Base-by-base conservation (phyloP, 2,329 filamentous ascomycete species). In the Knufia petricola region DNA sequence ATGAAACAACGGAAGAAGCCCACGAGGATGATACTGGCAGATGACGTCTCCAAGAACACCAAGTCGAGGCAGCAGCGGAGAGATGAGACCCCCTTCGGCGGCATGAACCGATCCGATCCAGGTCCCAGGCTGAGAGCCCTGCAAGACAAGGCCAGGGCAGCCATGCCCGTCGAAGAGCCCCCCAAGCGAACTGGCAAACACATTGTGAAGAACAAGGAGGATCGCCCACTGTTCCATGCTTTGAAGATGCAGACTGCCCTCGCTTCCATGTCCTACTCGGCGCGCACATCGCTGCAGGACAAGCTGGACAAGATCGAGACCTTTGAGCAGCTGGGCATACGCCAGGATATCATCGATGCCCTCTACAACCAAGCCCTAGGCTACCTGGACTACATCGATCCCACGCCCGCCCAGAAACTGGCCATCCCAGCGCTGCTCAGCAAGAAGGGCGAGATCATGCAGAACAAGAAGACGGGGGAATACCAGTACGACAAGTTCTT, bases 221-320 rank as follows among this genome's bases (percentile, higher is more conserved):
- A 72, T 53, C 65, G 69, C 50, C 70, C 71, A 42, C 67, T 76
- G 6, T 84, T 78, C 66, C 89, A 94, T 63, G 89, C 90, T 3
- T 73, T 96, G 65, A 95, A 94, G 69, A 96, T 96, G 90, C 90
- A 95, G 64, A 80, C 81, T 45, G 75, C 85, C 1, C 71, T 96
- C 54, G 72, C 85, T 1, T 78, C 82, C 2, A 74, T 96, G 3
- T 79, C 87, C 0, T 95, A 95, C 62, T 78, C 78, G 31, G 77
- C 79, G 57, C 75, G 80, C 49, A 69, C 67, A n/a, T 68, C 70
- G 42, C 68, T 80, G 56, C 82, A 87, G 80, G 69, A 71, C 42
- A 71, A 70, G 55, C 71, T 84, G 47, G 69, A 77, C 41, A 74
- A 83, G 44, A 73, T 88, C 49, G 84, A 87, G 31, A 80, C 78